A percentile compares a stretch with the other conserved stretches of the same genome.
phyloP scores from a whole-genome alignment of 2,329 filamentous ascomycete genomes.

The Aspergillus ochraceoroseus region DNA sequence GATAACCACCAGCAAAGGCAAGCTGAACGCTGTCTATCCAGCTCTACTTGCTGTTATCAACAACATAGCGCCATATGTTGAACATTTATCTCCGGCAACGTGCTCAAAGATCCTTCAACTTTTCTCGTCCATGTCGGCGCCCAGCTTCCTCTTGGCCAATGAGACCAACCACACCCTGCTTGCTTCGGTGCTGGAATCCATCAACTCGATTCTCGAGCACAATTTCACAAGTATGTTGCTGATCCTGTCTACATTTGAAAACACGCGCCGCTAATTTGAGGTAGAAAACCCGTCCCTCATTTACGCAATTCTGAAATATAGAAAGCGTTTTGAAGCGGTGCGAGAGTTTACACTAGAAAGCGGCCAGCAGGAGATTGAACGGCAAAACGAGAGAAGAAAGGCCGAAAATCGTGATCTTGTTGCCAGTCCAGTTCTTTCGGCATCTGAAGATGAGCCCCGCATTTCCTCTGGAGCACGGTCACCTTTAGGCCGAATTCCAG shows the following conservation, averaged over 20 bases:
- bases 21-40: constrained; percentile 84
- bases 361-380: constrained; percentile 84
- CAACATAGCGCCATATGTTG: constrained; percentile 81
- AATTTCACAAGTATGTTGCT: constrained; percentile 74
- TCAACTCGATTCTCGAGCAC: constrained; percentile 86
- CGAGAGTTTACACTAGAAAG: constrained; percentile 86
- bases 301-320: constrained; percentile 71
- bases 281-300: constrained; percentile 76
- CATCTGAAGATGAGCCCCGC: constrained; percentile 40
- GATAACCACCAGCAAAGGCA: constrained; percentile 86
- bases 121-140: constrained; percentile 87
- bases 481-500: constrained; percentile 64
- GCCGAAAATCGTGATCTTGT: constrained; percentile 46
- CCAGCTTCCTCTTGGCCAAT: constrained; percentile 85
- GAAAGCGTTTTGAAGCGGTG: constrained; percentile 76
- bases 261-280: constrained; percentile 21
- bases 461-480: constrained; percentile 50
- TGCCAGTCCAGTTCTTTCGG: constrained; percentile 35
- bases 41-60: constrained; percentile 87
- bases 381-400: constrained; percentile 66
- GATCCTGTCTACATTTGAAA: constrained; percentile 34
- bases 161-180: constrained; percentile 83
- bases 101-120: constrained; percentile 81
- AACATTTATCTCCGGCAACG: constrained; percentile 67
- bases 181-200: constrained; percentile 75